Base-by-base conservation (phyloP, 1,284 basidiomycete species). In the Boletus smithii region DNA sequence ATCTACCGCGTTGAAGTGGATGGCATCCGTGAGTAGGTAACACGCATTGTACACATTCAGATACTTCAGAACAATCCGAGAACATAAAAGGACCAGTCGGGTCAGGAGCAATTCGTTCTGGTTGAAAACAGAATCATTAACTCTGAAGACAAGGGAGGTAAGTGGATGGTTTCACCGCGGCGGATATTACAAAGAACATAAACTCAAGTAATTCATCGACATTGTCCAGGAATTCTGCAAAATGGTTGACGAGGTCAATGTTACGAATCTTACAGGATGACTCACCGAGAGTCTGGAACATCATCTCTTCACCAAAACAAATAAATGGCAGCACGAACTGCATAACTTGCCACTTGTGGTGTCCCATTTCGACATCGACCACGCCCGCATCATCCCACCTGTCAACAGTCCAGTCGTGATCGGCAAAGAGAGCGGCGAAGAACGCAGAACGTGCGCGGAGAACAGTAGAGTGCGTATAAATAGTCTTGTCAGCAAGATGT, bases 91-190 rank as follows among this genome's bases (percentile, higher is more conserved):
- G 46, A 93, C 80, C 8, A 98, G 80, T 20, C 88, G 85, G 57
- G 92, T 90, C 18, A 98, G 74, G 18, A 97, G 76, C 2, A 98
- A 70, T 68, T 98, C 94, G 56, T 91, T 95, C 88, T 92, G 53
- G 17, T 43, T 48, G 4, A 45, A n/a, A n/a, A 16, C 1, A 8
- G 8, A 24, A n/a, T 63, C 3, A 62, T 13, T 4, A n/a, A 39
- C 8, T 22, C 4, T 22, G 30, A 24, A 8, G 16, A 24, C 5
- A 22, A n/a, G 1, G 4, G 4, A 14, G 5, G 18, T 2, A 4
- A 35, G 4, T 2, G 8, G 10, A 35, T 4, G 8, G 7, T 80
- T 65, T 26, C 60, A 91, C 89, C 26, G 94, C 91, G 10, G 83
- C 84, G 18, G 87, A 84, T 65, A 97, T 81, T 16, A 98, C 84